phyloP scores from a whole-genome alignment of 345 rosid genomes.

The Angophora floribunda region DNA sequence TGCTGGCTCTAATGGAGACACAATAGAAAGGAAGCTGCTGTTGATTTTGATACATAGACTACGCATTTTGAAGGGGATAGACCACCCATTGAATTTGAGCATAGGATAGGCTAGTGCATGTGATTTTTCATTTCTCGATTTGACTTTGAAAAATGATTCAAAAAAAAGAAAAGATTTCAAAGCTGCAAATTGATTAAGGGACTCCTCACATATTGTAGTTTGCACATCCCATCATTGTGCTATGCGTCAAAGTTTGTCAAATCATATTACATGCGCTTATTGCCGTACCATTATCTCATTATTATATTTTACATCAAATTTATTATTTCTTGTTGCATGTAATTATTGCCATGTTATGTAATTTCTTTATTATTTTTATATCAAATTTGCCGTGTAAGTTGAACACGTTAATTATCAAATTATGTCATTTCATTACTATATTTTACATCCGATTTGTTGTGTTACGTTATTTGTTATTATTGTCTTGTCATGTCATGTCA shows the following conservation, averaged over 20 bases:
- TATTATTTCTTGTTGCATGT: too few species aligned
- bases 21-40: background rate
- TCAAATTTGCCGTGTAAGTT: background rate
- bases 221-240: background rate
- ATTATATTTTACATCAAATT: too few species aligned
- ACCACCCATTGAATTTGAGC: background rate
- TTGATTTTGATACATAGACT: too few species aligned
- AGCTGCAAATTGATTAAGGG: background rate
- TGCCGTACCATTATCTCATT: background rate
- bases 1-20: background rate
- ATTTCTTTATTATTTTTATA: too few species aligned
- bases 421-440: fast-evolving
- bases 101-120: background rate
- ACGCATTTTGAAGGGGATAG: background rate
- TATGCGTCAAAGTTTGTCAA: background rate
- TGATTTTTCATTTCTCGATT: background rate
- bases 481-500: background rate
- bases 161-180: background rate
- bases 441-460: too few species aligned
- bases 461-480: fast-evolving
- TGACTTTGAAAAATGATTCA: background rate
- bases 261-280: background rate
- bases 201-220: background rate
- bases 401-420: too few species aligned
- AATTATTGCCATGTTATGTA: background rate